A percentile compares a stretch with the other conserved stretches of the same genome.
Evolutionary conservation across 176 grass and related monocot genomes (phyloP).

Genomic region (Puya raimondii): DNA sequence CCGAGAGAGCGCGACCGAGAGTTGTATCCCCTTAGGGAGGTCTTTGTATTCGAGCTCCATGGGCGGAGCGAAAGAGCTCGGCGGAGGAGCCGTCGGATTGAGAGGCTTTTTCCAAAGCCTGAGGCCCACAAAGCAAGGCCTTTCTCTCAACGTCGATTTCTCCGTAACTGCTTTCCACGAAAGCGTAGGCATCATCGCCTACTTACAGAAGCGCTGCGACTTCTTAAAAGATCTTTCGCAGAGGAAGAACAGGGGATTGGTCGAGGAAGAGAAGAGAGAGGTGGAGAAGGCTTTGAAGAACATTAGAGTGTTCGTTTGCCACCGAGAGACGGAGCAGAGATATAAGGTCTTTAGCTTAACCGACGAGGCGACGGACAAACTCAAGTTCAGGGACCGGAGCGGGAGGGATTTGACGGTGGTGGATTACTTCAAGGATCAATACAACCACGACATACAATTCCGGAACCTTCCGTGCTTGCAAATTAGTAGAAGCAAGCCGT

Average conservation of each 20-base stretch:
- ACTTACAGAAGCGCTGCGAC: constrained; percentile 79
- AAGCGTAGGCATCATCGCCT: constrained; percentile 64
- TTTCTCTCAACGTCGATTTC: constrained; percentile 90
- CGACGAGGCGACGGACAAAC: constrained; percentile 60
- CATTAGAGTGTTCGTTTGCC: constrained; percentile 72
- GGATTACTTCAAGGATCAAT: constrained; percentile 88
- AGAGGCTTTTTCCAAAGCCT: constrained; percentile 88
- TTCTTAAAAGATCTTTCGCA: constrained; percentile 67
- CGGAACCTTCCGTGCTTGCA: constrained; percentile 92
- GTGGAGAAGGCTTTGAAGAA: constrained; percentile 85
- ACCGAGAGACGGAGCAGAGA: constrained; percentile 80
- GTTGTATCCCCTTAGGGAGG: constrained; percentile 53
- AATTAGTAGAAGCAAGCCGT: constrained; percentile 83
- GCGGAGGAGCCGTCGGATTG: constrained; percentile 75
- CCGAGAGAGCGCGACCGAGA: constrained; percentile 59
- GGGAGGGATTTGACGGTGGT: constrained; percentile 67
- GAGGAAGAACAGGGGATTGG: constrained; percentile 44
- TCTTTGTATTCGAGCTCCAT: constrained; percentile 67
- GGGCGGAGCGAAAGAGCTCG: constrained; percentile 60
- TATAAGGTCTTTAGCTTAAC: constrained; percentile 74
- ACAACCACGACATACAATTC: constrained; percentile 94
- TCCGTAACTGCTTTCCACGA: constrained; percentile 81
- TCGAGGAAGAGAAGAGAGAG: constrained; percentile 58
- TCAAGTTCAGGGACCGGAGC: constrained; percentile 79
- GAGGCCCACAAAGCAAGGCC: constrained; percentile 77